phyloP scores from a whole-genome alignment of 2,329 filamentous ascomycete genomes.

The Boeremia lycopersici region DNA sequence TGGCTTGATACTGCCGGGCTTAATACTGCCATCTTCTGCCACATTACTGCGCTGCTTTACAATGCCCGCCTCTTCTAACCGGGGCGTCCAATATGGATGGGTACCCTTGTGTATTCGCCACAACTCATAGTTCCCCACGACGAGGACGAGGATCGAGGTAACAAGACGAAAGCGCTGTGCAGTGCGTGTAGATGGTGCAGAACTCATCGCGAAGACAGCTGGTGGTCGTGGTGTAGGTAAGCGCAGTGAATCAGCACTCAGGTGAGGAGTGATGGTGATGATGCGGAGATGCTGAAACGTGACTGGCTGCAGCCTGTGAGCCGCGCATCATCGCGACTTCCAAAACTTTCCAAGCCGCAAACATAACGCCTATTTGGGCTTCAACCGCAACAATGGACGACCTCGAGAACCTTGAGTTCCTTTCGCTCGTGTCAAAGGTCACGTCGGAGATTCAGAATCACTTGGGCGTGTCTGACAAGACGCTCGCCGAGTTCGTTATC shows the following conservation, averaged over 20 bases:
- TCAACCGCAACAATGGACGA: slow-evolving; percentile 72
- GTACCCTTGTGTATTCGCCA: slow-evolving; percentile 35
- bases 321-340: slow-evolving; percentile 3
- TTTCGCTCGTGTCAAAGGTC: slow-evolving; percentile 94
- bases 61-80: slow-evolving; percentile 28
- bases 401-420: slow-evolving; percentile 84
- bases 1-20: background rate
- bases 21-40: slow-evolving; percentile 5
- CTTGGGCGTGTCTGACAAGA: slow-evolving; percentile 89
- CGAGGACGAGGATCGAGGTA: slow-evolving; percentile 25
- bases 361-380: slow-evolving; percentile 3
- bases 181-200: slow-evolving; percentile 11
- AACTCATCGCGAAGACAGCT: slow-evolving; percentile 18
- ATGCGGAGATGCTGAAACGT: slow-evolving; percentile 13
- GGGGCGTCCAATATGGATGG: slow-evolving; percentile 36
- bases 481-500: slow-evolving; percentile 94
- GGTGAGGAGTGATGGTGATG: slow-evolving; percentile 1
- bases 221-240: background rate
- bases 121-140: slow-evolving; percentile 32
- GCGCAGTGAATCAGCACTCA: slow-evolving; percentile 1
- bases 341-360: slow-evolving; percentile 4
- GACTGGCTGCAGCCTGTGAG: slow-evolving; percentile 12
- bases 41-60: slow-evolving; percentile 16
- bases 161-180: slow-evolving; percentile 13
- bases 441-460: slow-evolving; percentile 95